Evolutionary conservation across 164 flowering plant species (phyloP).

Genomic region (Tetrastigma voinierianum): DNA sequence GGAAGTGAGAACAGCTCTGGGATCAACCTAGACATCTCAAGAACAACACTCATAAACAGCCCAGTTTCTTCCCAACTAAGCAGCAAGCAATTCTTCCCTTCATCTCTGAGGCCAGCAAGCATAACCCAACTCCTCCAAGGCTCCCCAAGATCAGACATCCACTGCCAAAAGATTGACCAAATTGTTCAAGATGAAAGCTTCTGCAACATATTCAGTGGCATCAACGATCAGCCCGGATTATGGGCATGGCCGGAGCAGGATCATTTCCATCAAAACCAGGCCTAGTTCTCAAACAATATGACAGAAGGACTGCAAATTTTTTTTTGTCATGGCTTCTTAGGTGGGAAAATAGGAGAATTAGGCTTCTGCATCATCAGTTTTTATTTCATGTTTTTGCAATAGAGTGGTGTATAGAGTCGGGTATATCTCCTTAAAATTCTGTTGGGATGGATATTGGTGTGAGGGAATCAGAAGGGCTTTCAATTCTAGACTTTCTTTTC

Average conservation of each 20-base stretch:
- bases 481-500: constrained; percentile 9
- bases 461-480: constrained; percentile 13
- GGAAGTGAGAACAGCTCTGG: constrained; percentile 50
- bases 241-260: constrained; percentile 66
- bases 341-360: constrained; percentile 6
- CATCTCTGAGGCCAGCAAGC: constrained; percentile 24
- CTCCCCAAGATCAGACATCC: constrained; percentile 27
- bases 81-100: constrained; percentile 24
- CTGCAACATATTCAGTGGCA: constrained; percentile 46
- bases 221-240: constrained; percentile 39
- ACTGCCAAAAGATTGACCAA: constrained; percentile 21
- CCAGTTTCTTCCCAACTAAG: constrained; percentile 16
- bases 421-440: constrained; percentile 9
- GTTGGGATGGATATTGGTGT: constrained; percentile 14
- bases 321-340: not conserved
- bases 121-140: constrained; percentile 29
- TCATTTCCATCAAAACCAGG: constrained; percentile 21
- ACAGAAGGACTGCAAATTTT: not conserved
- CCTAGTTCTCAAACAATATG: not conserved
- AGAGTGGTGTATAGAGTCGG: constrained; percentile 18
- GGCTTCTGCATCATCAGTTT: not conserved
- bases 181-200: constrained; percentile 36
- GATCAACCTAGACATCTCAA: constrained; percentile 32
- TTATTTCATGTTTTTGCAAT: constrained; percentile 7
- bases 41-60: constrained; percentile 15